Conservation (phyloP, 192 early-diverging fungal species). For the Borealophlyctis nickersoniae region DNA sequence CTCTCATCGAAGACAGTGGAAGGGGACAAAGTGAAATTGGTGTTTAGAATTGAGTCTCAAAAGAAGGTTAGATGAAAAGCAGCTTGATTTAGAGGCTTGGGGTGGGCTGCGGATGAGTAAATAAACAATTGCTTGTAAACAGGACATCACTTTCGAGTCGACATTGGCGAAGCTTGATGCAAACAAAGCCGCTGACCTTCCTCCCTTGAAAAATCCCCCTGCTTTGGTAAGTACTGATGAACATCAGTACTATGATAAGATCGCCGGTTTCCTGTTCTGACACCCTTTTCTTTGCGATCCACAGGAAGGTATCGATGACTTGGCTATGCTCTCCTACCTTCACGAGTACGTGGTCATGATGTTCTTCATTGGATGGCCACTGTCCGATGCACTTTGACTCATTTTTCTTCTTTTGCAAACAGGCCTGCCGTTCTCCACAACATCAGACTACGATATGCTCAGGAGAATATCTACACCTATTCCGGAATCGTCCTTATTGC, state of each 20-base stretch:
- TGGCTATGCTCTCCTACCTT: slow-evolving; percentile 86
- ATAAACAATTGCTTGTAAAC: too few relatives aligned
- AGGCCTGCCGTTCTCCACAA: slow-evolving; percentile 84
- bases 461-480: slow-evolving; percentile 97
- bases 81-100: too few relatives aligned
- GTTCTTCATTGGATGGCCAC: background rate
- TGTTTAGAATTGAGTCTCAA: slow-evolving; percentile 16
- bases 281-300: background rate
- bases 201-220: slow-evolving; percentile 92
- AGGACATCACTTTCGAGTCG: slow-evolving; percentile 70
- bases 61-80: slow-evolving; percentile 24
- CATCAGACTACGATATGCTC: slow-evolving; percentile 81
- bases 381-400: background rate
- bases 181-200: slow-evolving; percentile 67
- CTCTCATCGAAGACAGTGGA: slow-evolving; percentile 52
- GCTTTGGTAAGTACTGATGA: slow-evolving; percentile 42
- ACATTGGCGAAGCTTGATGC: slow-evolving; percentile 67
- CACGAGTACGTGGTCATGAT: slow-evolving; percentile 73
- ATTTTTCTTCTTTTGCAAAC: background rate
- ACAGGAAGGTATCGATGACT: slow-evolving; percentile 66
- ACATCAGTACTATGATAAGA: background rate
- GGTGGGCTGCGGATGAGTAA: too few relatives aligned
- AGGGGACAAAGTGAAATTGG: slow-evolving; percentile 50
- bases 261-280: background rate
- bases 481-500: slow-evolving; percentile 98